These are phyloP conservation scores for Tieghemostelium lacteum DNA, from an alignment of 78 protist genomes.

Conservation along the genomic window DNA sequence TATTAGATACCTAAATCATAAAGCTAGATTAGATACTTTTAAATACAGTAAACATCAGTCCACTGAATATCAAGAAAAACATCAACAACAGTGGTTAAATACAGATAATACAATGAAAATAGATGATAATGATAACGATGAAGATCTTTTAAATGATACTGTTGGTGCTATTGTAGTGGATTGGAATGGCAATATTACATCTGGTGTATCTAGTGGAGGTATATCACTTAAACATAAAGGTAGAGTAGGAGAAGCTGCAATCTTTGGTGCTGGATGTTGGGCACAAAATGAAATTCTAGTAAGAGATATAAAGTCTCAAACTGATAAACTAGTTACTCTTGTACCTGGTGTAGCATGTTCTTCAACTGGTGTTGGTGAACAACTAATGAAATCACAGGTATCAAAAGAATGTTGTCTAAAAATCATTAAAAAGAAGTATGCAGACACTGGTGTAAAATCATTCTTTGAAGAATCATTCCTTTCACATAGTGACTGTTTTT, in stretches of 20 bases:
- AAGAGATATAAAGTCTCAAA: neutral
- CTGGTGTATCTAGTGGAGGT: slow-evolving; percentile 91
- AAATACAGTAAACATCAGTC: slow-evolving; percentile 9
- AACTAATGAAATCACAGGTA: slow-evolving; percentile 58
- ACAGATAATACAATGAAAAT: too few relatives aligned
- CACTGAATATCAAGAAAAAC: neutral
- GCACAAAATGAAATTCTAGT: slow-evolving; percentile 58
- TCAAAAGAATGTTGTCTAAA: slow-evolving; percentile 65
- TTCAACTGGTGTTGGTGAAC: slow-evolving; percentile 85
- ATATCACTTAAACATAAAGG: slow-evolving; percentile 79
- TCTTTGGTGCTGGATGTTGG: slow-evolving; percentile 80
- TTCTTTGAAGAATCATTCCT: slow-evolving; percentile 42
- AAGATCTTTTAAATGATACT: slow-evolving; percentile 63
- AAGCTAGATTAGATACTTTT: slow-evolving; percentile 11
- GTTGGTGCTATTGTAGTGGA: slow-evolving; percentile 86
- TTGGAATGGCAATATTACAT: slow-evolving; percentile 52
- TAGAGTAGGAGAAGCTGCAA: slow-evolving; percentile 87
- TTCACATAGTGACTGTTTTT: slow-evolving; percentile 58
- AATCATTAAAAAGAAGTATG: slow-evolving; percentile 23
- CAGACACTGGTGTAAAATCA: slow-evolving; percentile 28
- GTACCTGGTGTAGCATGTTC: slow-evolving; percentile 64
- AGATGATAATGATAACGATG: slow-evolving; percentile 33
- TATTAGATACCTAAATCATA: slow-evolving; percentile 51
- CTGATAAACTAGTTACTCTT: neutral
- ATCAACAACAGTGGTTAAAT: too few relatives aligned